A percentile compares a stretch with the other conserved stretches of the same genome.
Evolutionary conservation across 2,329 filamentous ascomycete species (phyloP).

Genomic region (Aspergillus chevalieri): DNA sequence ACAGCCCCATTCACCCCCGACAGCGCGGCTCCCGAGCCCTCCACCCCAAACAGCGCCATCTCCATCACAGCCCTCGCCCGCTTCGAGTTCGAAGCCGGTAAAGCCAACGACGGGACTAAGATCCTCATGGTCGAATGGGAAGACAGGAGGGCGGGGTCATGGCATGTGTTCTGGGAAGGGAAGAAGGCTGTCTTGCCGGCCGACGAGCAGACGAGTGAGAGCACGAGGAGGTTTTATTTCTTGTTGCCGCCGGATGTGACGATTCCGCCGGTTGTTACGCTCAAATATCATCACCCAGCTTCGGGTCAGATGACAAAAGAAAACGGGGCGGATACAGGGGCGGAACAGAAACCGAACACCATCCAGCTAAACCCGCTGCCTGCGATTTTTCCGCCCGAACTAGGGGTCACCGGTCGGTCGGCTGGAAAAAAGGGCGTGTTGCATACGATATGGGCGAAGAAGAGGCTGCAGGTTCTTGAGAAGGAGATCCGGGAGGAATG

Average conservation of each 20-base stretch:
- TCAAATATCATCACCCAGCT: slow-evolving; percentile 42
- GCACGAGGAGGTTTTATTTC: slow-evolving; percentile 66
- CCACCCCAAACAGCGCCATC: slow-evolving; percentile 22
- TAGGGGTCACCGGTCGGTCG: slow-evolving; percentile 60
- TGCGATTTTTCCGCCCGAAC: slow-evolving; percentile 73
- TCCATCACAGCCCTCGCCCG: slow-evolving; percentile 62
- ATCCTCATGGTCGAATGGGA: slow-evolving; percentile 93
- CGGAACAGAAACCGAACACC: slow-evolving; percentile 26
- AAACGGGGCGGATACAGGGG: background rate
- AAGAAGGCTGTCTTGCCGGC: slow-evolving; percentile 67
- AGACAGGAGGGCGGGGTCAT: slow-evolving; percentile 54
- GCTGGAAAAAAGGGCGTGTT: slow-evolving; percentile 73
- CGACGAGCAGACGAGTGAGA: slow-evolving; percentile 50
- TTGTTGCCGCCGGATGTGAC: slow-evolving; percentile 66
- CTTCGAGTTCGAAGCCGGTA: slow-evolving; percentile 77
- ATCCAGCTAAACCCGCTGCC: slow-evolving; percentile 72
- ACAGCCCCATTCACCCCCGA: slow-evolving; percentile 25
- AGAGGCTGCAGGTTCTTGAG: slow-evolving; percentile 67
- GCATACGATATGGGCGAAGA: slow-evolving; percentile 87
- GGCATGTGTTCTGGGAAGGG: slow-evolving; percentile 79
- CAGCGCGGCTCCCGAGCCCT: slow-evolving; percentile 25
- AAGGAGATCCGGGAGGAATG: slow-evolving; percentile 71
- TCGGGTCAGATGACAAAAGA: too few relatives aligned
- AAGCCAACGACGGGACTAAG: slow-evolving; percentile 78
- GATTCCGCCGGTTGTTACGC: slow-evolving; percentile 66